Conservation (phyloP, 2,329 filamentous ascomycete genomes). For the Arthrobotrys musiformis region DNA sequence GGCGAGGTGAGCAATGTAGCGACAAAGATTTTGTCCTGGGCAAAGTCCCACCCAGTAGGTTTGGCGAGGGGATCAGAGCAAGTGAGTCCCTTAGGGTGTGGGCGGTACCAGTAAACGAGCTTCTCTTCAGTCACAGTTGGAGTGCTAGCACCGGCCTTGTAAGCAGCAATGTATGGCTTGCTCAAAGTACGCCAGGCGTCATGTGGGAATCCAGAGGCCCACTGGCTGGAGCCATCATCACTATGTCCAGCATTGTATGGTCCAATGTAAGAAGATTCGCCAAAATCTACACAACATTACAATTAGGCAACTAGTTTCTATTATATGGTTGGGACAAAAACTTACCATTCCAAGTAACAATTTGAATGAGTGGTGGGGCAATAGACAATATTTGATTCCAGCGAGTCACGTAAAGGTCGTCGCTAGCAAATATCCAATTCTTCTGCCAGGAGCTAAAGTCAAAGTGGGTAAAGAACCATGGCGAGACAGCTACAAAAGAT, state of each 20-base stretch:
- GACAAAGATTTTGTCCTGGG: slow-evolving; percentile 59
- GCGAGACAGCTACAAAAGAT: slow-evolving; percentile 63
- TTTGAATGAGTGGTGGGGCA: slow-evolving; percentile 61
- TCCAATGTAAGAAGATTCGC: slow-evolving; percentile 71
- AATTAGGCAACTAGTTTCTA: no score
- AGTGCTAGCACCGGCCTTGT: slow-evolving; percentile 65
- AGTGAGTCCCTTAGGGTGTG: slow-evolving; percentile 60
- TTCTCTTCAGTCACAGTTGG: slow-evolving; percentile 61
- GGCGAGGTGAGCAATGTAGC: slow-evolving; percentile 60
- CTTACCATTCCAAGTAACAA: slow-evolving; percentile 60
- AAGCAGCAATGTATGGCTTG: slow-evolving; percentile 67
- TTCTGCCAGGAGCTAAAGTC: slow-evolving; percentile 67
- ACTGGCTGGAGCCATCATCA: slow-evolving; percentile 66
- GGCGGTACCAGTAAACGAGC: slow-evolving; percentile 65
- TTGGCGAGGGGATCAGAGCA: slow-evolving; percentile 57
- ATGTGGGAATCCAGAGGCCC: slow-evolving; percentile 67
- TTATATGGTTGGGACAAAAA: background rate
- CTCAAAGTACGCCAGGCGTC: slow-evolving; percentile 67
- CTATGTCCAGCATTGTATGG: slow-evolving; percentile 66
- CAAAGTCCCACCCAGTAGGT: slow-evolving; percentile 56
- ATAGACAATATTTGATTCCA: slow-evolving; percentile 67
- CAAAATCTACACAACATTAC: slow-evolving; percentile 67
- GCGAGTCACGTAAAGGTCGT: slow-evolving; percentile 71
- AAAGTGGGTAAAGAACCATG: slow-evolving; percentile 71
- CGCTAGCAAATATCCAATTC: slow-evolving; percentile 73